Percentiles rank a stretch among this genome's conserved stretches.
Evolutionary conservation across 306 rosid genomes (phyloP).

Genomic region (Cucumis cinereus): DNA sequence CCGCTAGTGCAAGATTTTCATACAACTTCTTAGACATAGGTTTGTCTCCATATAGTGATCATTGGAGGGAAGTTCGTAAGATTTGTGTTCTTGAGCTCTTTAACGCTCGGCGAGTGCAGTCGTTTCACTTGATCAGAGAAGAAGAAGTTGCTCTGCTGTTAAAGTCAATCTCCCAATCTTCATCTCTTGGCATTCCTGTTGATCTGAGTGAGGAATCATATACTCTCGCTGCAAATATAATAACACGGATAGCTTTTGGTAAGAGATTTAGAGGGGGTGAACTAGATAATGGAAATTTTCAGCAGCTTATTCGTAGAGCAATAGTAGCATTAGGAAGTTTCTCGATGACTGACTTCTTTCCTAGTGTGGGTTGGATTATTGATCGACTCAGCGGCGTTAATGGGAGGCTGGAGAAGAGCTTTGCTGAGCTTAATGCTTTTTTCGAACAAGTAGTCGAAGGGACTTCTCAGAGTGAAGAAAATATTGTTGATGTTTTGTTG

Average conservation of each 20-base stretch:
- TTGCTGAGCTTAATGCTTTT: not conserved
- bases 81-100: constrained; percentile 11
- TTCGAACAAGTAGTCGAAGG: not conserved
- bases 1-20: not conserved
- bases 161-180: not conserved
- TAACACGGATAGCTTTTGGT: constrained; percentile 30
- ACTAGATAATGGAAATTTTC: not conserved
- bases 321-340: constrained; percentile 22
- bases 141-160: constrained; percentile 21
- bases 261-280: not conserved
- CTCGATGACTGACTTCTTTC: constrained; percentile 10
- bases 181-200: not conserved
- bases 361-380: not conserved
- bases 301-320: constrained; percentile 4
- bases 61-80: not conserved
- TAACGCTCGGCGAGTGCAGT: constrained; percentile 18
- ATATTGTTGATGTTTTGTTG: not conserved
- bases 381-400: not conserved
- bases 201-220: constrained; percentile 12
- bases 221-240: not conserved
- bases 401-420: not conserved
- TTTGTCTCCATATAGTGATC: constrained; percentile 7
- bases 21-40: constrained; percentile 10
- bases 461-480: not conserved
- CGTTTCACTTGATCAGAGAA: constrained; percentile 13